phyloP scores from a whole-genome alignment of 2,329 filamentous ascomycete genomes.

The Aurifilum marmelostoma region DNA sequence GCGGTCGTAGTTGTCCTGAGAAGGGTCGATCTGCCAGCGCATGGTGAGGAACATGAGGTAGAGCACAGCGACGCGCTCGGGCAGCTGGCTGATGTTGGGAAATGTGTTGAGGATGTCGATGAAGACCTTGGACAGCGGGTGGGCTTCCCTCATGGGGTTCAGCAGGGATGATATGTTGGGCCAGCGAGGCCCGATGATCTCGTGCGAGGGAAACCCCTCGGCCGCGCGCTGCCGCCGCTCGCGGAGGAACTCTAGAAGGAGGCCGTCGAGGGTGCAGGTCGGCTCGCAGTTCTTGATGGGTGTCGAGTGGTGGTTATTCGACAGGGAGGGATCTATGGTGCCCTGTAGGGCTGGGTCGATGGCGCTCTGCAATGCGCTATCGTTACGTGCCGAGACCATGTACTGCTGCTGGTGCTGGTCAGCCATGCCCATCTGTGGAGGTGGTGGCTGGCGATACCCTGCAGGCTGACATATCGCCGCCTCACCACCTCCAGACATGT shows the following conservation, averaged over 20 bases:
- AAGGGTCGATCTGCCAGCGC: conserved; percentile 83
- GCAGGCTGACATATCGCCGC: conserved; percentile 46
- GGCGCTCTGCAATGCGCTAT: conserved; percentile 17
- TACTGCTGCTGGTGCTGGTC: conserved; percentile 8
- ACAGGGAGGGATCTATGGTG: conserved; percentile 26
- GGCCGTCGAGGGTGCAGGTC: conserved; percentile 75
- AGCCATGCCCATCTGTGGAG: conserved; percentile 48
- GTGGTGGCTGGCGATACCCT: conserved; percentile 48
- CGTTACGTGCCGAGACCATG: conserved; percentile 15
- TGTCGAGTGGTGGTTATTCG: conserved; percentile 33
- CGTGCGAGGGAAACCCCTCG: conserved; percentile 64
- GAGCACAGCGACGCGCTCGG: conserved; percentile 79
- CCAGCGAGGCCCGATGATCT: conserved; percentile 76
- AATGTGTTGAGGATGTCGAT: conserved; percentile 86
- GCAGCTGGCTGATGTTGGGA: conserved; percentile 74
- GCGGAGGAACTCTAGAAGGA: conserved; percentile 79
- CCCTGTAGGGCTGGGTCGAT: conserved; percentile 34
- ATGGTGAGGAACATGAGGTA: conserved; percentile 88
- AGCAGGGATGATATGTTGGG: conserved; percentile 79
- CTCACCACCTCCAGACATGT: conserved; percentile 47
- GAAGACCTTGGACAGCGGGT: conserved; percentile 82
- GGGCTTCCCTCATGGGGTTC: conserved; percentile 69
- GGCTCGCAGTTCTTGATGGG: conserved; percentile 64
- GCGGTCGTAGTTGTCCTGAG: conserved; percentile 76
- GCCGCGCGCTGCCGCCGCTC: conserved; percentile 68